phyloP scores from a whole-genome alignment of 2,329 filamentous ascomycete species.

The Huntiella moniliformis region DNA sequence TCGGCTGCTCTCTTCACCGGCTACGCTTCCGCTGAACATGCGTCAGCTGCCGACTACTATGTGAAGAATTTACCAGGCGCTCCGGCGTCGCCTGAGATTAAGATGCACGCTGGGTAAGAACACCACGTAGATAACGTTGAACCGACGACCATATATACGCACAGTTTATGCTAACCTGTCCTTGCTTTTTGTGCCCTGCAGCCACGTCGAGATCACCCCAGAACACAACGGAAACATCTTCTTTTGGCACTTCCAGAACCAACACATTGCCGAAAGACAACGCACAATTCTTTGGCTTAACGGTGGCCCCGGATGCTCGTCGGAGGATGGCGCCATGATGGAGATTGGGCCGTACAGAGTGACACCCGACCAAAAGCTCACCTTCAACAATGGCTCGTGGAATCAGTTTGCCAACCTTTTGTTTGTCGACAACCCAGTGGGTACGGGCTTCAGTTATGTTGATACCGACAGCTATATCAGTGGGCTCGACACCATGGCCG shows the following conservation, averaged over 20 bases:
- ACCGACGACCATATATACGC: neutral
- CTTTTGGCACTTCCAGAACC: conserved; percentile 96
- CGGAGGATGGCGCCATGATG: conserved; percentile 90
- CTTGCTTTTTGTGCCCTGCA: conserved; percentile 20
- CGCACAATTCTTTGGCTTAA: conserved; percentile 94
- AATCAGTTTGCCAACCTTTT: conserved; percentile 93
- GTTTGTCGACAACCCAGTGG: conserved; percentile 93
- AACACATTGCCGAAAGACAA: conserved; percentile 80
- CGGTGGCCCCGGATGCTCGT: conserved; percentile 90
- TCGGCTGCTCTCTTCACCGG: conserved; percentile 13
- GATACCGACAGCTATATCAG: conserved; percentile 73
- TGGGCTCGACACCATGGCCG: conserved; percentile 75
- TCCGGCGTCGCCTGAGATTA: conserved; percentile 55
- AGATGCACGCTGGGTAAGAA: conserved; percentile 94
- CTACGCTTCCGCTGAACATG: conserved; percentile 17
- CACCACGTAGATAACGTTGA: neutral
- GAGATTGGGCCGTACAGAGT: conserved; percentile 88
- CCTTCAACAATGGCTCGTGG: conserved; percentile 88
- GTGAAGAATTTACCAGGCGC: conserved; percentile 70
- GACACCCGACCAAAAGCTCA: conserved; percentile 50
- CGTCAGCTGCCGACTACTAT: conserved; percentile 46
- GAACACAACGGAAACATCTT: conserved; percentile 85
- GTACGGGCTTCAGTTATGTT: conserved; percentile 90
- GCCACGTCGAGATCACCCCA: conserved; percentile 76
- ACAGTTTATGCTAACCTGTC: too few relatives aligned